Evolutionary conservation across 129 eudicot genomes (phyloP).

Genomic region (Oenanthe sinensis): DNA sequence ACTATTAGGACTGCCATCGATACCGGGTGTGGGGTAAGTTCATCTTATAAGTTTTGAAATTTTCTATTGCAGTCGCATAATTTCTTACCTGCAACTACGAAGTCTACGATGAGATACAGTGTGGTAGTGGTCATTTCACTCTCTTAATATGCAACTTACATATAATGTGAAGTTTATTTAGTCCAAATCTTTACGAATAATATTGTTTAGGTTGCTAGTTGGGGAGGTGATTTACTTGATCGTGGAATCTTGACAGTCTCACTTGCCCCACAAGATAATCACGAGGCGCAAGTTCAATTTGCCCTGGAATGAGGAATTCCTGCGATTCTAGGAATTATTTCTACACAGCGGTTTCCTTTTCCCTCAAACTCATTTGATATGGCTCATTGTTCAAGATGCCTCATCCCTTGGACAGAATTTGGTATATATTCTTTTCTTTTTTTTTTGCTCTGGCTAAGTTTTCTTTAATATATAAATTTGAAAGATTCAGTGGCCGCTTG

Average conservation of each 20-base stretch:
- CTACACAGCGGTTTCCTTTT: constrained; percentile 95
- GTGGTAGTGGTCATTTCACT: background rate
- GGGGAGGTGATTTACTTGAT: constrained; percentile 98
- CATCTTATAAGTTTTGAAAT: background rate
- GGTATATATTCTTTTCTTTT: constrained; percentile 29
- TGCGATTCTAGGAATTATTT: constrained; percentile 87
- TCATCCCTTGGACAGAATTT: constrained; percentile 98
- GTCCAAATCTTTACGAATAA: constrained; percentile 2
- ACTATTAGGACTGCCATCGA: constrained; percentile 91
- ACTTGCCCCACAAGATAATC: constrained; percentile 97
- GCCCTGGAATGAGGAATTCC: constrained; percentile 99
- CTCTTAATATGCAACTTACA: background rate
- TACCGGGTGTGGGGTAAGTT: constrained; percentile 99
- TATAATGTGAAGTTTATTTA: background rate
- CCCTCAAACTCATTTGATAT: constrained; percentile 95
- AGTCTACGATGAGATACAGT: background rate
- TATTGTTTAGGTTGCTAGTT: constrained; percentile 79
- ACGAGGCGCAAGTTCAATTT: constrained; percentile 95
- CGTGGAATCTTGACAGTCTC: constrained; percentile 88
- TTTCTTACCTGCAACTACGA: background rate
- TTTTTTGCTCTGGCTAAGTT: background rate
- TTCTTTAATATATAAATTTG: background rate
- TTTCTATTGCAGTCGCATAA: background rate
- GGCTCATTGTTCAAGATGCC: constrained; percentile 99
- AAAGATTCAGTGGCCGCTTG: background rate